Conservation (phyloP, 495 filamentous ascomycete genomes). For the Penicillium silybi region DNA sequence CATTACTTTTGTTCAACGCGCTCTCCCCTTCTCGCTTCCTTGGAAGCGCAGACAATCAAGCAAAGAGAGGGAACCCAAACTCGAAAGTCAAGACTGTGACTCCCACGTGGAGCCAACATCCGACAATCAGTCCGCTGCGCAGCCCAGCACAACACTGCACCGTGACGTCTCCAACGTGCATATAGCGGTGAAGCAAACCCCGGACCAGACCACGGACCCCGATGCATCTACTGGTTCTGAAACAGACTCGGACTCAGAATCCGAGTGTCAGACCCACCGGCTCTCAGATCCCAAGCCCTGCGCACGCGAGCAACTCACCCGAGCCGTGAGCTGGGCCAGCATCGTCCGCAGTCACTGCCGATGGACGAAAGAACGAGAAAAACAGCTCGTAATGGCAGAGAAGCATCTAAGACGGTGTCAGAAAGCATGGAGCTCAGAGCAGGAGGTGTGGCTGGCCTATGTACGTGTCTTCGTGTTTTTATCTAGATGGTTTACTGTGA, state of each 20-base stretch:
- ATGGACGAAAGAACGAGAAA: slow-evolving; percentile 37
- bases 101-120: background rate
- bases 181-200: slow-evolving; percentile 26
- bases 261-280: slow-evolving; percentile 3
- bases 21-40: slow-evolving; percentile 18
- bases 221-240: background rate
- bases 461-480: slow-evolving; percentile 20
- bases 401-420: slow-evolving; percentile 35
- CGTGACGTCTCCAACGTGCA: slow-evolving; percentile 23
- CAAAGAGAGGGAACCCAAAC: slow-evolving; percentile 14
- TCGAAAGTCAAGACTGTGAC: background rate
- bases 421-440: slow-evolving; percentile 44
- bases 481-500: background rate
- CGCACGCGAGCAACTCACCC: slow-evolving; percentile 14
- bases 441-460: slow-evolving; percentile 39
- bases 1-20: slow-evolving; percentile 23
- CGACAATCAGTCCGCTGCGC: slow-evolving; percentile 3
- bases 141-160: slow-evolving; percentile 12
- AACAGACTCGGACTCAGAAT: slow-evolving; percentile 6
- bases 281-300: slow-evolving; percentile 1
- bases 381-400: slow-evolving; percentile 27
- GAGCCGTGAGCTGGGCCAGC: slow-evolving; percentile 35
- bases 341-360: slow-evolving; percentile 28
- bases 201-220: slow-evolving; percentile 3
- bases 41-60: slow-evolving; percentile 18